A percentile compares a stretch with the other conserved stretches of the same genome.
These are phyloP conservation scores for Blastomyces emzantsi DNA, from an alignment of 2,329 filamentous ascomycete species.

Conservation along the genomic window DNA sequence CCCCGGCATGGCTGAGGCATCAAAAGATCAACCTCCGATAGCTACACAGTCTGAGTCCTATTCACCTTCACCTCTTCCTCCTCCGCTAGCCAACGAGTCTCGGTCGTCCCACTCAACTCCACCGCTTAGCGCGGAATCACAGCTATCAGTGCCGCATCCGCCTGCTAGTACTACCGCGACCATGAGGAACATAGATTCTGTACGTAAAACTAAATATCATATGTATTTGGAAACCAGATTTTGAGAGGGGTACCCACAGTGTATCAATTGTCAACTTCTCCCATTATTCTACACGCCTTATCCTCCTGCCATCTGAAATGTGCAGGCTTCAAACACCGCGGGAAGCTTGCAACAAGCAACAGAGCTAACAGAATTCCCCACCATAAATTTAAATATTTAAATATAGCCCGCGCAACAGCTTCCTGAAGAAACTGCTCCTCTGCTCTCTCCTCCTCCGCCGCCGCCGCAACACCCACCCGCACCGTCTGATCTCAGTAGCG, in stretches of 20 bases:
- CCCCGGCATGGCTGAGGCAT: constrained; percentile 4
- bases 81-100: constrained; percentile 1
- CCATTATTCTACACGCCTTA: not conserved
- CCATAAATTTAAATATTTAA: not conserved
- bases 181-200: constrained; percentile 9
- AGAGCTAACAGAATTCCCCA: constrained; percentile 6
- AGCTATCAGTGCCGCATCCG: not conserved
- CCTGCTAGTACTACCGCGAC: not conserved
- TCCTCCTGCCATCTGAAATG: no score
- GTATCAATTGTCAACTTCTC: not conserved
- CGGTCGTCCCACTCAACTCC: constrained; percentile 5
- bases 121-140: constrained; percentile 10
- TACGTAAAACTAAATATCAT: constrained; percentile 2
- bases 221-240: not conserved
- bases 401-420: not conserved
- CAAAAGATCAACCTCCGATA: constrained; percentile 8
- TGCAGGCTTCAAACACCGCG: not conserved
- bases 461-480: not conserved
- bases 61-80: constrained; percentile 1
- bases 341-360: constrained; percentile 1
- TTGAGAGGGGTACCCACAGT: not conserved
- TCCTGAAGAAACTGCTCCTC: constrained; percentile 7
- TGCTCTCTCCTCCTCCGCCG: constrained; percentile 11
- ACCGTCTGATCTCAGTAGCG: not conserved
- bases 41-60: constrained; percentile 4